Evolutionary conservation across 306 rosid species (phyloP).

Genomic region (Arachis stenosperma): DNA sequence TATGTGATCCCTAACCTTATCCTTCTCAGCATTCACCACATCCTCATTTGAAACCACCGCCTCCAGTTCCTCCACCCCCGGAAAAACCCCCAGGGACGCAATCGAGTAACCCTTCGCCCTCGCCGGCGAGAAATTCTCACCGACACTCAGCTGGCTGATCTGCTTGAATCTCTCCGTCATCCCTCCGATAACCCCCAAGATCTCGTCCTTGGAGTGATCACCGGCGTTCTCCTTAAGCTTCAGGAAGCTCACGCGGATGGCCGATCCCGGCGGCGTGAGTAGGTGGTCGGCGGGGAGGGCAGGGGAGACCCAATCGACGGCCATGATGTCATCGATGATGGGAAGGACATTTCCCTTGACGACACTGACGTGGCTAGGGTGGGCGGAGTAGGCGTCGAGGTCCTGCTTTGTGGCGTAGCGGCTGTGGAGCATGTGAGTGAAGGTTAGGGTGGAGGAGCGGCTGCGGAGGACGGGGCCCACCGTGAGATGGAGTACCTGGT

Average conservation of each 20-base stretch:
- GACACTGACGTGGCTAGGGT: constrained; percentile 68
- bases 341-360: constrained; percentile 73
- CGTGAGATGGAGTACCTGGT: constrained; percentile 61
- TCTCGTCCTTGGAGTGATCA: constrained; percentile 45
- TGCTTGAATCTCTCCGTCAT: constrained; percentile 54
- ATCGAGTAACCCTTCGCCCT: constrained; percentile 88
- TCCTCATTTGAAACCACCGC: constrained; percentile 56
- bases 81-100: constrained; percentile 72
- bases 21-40: constrained; percentile 60
- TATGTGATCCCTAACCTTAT: constrained; percentile 67
- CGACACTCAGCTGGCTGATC: constrained; percentile 58
- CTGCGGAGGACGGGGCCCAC: constrained; percentile 70
- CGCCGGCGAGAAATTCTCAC: constrained; percentile 86
- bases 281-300: constrained; percentile 33
- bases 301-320: constrained; percentile 79
- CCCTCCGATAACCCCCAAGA: constrained; percentile 59
- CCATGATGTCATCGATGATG: constrained; percentile 81
- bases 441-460: constrained; percentile 62
- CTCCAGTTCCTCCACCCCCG: constrained; percentile 53
- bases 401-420: constrained; percentile 74
- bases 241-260: constrained; percentile 59
- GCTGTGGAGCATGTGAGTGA: constrained; percentile 87
- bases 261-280: constrained; percentile 56
- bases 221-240: constrained; percentile 70
- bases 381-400: constrained; percentile 59